Conservation (phyloP, 2,329 filamentous ascomycete species). For the Penicillium brevicompactum region DNA sequence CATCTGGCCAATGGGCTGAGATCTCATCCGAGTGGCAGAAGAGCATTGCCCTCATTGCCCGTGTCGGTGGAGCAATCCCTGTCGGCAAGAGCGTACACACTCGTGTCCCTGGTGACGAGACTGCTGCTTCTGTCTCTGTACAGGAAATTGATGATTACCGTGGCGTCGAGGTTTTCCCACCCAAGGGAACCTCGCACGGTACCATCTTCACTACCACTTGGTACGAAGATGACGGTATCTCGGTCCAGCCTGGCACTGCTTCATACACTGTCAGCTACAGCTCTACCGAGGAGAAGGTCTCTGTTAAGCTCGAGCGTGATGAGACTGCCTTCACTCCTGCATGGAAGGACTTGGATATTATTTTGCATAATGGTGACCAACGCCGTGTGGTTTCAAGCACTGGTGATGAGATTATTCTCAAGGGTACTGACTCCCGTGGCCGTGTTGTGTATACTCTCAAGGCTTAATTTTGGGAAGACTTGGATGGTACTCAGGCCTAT, state of each 20-base stretch:
- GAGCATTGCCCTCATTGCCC: conserved; percentile 59
- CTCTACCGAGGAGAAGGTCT: conserved; percentile 48
- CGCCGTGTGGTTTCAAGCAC: conserved; percentile 41
- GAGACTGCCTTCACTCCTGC: conserved; percentile 49
- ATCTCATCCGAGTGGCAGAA: conserved; percentile 54
- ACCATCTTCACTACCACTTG: conserved; percentile 48
- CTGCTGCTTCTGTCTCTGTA: conserved; percentile 45
- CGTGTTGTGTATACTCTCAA: conserved; percentile 34
- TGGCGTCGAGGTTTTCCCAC: conserved; percentile 61
- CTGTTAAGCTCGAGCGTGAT: conserved; percentile 46
- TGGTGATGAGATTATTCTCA: conserved; percentile 32
- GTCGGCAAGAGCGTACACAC: conserved; percentile 56
- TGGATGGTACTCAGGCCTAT: neutral
- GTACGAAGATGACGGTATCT: conserved; percentile 62
- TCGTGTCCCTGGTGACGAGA: conserved; percentile 53
- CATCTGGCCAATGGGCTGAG: conserved; percentile 56
- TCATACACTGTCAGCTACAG: conserved; percentile 49
- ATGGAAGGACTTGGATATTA: conserved; percentile 54
- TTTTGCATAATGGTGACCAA: conserved; percentile 55
- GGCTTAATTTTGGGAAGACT: conserved; percentile 9
- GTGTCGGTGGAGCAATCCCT: conserved; percentile 57
- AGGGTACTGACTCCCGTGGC: conserved; percentile 30
- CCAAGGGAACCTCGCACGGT: conserved; percentile 43
- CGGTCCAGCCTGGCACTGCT: conserved; percentile 45
- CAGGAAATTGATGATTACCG: conserved; percentile 56